These are phyloP conservation scores for Agastache rugosa DNA, from an alignment of 257 asterid species.

Conservation along the genomic window DNA sequence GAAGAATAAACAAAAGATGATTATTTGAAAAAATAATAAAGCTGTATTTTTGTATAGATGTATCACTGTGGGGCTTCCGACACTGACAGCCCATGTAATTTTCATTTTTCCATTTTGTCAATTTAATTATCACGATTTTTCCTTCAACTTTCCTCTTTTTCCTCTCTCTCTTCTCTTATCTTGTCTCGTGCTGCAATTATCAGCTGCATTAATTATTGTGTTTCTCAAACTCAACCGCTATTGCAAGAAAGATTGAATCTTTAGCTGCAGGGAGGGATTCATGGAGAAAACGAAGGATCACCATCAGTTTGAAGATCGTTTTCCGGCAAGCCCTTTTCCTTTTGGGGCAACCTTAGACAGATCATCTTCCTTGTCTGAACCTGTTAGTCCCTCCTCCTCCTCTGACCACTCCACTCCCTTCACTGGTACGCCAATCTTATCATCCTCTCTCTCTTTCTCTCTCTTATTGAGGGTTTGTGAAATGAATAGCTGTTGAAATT, in stretches of 20 bases:
- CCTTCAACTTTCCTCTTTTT: constrained; percentile 27
- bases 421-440: constrained; percentile 36
- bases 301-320: constrained; percentile 37
- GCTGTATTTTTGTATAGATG: constrained; percentile 34
- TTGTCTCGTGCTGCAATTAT: not conserved
- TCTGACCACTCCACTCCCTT: constrained; percentile 46
- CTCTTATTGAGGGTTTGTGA: not conserved
- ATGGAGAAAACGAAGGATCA: constrained; percentile 36
- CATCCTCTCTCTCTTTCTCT: not conserved
- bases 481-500: not conserved
- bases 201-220: not conserved
- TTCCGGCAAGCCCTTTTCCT: constrained; percentile 38
- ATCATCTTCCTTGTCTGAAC: constrained; percentile 50
- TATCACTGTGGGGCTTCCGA: constrained; percentile 44
- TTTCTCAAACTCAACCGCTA: not conserved
- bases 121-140: constrained; percentile 15
- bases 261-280: constrained; percentile 6
- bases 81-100: constrained; percentile 30
- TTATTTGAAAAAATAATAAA: not conserved
- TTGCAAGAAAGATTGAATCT: constrained; percentile 3
- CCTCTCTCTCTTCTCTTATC: not conserved
- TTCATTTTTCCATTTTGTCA: not conserved
- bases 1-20: constrained; percentile 3
- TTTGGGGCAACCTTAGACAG: constrained; percentile 41
- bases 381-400: constrained; percentile 51